phyloP scores from a whole-genome alignment of 371 early-diverging fungal genomes.

The Circinella umbellata region DNA sequence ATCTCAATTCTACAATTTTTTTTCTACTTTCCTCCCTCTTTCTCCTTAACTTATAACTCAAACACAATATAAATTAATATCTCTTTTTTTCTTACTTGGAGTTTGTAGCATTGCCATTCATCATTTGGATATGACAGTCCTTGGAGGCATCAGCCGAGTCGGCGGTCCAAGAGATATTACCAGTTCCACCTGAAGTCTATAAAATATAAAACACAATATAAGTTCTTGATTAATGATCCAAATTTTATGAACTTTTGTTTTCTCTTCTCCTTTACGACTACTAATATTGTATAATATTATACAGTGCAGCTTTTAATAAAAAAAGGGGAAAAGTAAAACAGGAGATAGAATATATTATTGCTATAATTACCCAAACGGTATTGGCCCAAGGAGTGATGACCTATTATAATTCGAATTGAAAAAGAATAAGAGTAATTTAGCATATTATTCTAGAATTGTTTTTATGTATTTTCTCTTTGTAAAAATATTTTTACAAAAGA shows the following conservation, averaged over 20 bases:
- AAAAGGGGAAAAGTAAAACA: background rate
- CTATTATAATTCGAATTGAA: slow-evolving; percentile 24
- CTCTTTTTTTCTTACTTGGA: slow-evolving; percentile 36
- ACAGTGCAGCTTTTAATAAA: background rate
- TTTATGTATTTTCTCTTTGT: no score
- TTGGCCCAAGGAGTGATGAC: slow-evolving; percentile 48
- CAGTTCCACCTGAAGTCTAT: slow-evolving; percentile 47
- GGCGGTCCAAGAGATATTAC: slow-evolving; percentile 48
- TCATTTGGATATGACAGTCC: slow-evolving; percentile 49
- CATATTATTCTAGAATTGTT: background rate
- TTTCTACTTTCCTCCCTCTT: no score
- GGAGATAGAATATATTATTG: background rate
- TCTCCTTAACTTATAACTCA: no score
- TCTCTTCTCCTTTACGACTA: background rate
- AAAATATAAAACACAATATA: background rate
- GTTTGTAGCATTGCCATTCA: slow-evolving; percentile 45
- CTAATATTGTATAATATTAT: no score
- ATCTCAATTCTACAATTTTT: no score
- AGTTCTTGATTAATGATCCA: no score
- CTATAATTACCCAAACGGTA: slow-evolving; percentile 40
- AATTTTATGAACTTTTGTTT: no score
- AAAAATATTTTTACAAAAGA: background rate
- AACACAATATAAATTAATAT: background rate
- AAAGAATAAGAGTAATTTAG: slow-evolving; percentile 2
- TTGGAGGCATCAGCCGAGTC: slow-evolving; percentile 32